phyloP scores from a whole-genome alignment of 164 flowering plant genomes.

The Vitis rotundifolia region DNA sequence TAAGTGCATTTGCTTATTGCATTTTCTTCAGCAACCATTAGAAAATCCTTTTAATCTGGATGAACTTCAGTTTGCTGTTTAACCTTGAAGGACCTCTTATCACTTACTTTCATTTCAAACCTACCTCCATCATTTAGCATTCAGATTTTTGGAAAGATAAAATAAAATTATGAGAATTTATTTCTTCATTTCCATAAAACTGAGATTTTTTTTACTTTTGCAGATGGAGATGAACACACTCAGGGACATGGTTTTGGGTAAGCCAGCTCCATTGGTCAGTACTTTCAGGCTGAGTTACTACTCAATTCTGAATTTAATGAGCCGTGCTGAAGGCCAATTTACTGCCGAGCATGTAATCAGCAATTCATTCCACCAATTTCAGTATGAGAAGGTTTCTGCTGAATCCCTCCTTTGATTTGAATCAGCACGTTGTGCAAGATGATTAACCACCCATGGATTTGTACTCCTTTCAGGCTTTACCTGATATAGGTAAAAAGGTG shows the following conservation, averaged over 20 bases:
- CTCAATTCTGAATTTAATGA: constrained; percentile 89
- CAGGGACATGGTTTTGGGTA: constrained; percentile 94
- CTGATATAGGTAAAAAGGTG: constrained; percentile 80
- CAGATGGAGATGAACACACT: constrained; percentile 97
- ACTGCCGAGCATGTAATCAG: constrained; percentile 97
- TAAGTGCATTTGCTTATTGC: no score
- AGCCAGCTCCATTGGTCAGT: constrained; percentile 95
- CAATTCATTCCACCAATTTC: constrained; percentile 98
- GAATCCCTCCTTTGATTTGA: not conserved
- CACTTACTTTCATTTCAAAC: no score
- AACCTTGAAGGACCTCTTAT: no score
- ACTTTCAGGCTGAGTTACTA: constrained; percentile 97
- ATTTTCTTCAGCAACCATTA: no score
- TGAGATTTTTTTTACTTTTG: constrained; percentile 1
- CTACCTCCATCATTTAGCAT: no score
- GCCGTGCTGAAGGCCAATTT: constrained; percentile 98
- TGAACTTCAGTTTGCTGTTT: no score
- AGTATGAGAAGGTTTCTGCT: constrained; percentile 83
- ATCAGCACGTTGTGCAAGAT: not conserved
- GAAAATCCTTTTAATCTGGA: no score
- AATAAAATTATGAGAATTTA: no score
- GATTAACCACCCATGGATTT: not conserved
- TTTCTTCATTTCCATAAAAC: not conserved
- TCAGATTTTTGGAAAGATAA: no score
- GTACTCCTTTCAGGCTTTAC: constrained; percentile 64